Percentiles rank a stretch among this genome's conserved stretches.
Conservation (phyloP, 2,329 filamentous ascomycete species). For the Xylaria polymorpha region DNA sequence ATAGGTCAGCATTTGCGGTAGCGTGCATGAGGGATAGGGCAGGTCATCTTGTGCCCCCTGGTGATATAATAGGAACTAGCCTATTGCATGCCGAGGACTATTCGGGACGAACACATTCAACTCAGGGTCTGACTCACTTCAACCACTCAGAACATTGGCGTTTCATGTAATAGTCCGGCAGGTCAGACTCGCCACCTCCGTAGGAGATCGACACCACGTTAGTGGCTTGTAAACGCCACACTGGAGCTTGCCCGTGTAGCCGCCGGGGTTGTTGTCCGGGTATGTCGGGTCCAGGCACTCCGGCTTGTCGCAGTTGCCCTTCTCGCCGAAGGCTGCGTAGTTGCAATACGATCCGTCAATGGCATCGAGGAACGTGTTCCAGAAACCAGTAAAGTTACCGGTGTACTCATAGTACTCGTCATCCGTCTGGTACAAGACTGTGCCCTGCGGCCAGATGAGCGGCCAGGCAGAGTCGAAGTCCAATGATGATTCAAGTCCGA, state of each 20-base stretch:
- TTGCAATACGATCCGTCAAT: conserved; percentile 46
- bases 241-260: conserved; percentile 39
- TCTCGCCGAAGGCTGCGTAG: conserved; percentile 43
- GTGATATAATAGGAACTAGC: not conserved
- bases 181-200: conserved; percentile 34
- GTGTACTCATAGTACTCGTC: conserved; percentile 46
- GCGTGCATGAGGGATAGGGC: not conserved
- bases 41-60: not conserved
- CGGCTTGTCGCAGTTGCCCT: conserved; percentile 40
- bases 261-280: conserved; percentile 37
- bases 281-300: conserved; percentile 41
- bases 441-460: conserved; percentile 42
- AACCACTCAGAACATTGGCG: conserved; percentile 41
- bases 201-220: conserved; percentile 43
- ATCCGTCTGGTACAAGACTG: conserved; percentile 43
- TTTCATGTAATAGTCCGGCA: conserved; percentile 39
- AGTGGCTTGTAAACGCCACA: conserved; percentile 41
- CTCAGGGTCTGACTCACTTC: conserved; percentile 33
- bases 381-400: conserved; percentile 50
- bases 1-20: conserved; percentile 4
- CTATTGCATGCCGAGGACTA: not conserved
- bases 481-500: conserved; percentile 42
- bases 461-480: conserved; percentile 44
- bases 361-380: conserved; percentile 42
- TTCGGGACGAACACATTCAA: conserved; percentile 45